Evolutionary conservation across 371 early-diverging fungal species (phyloP).

Genomic region (Capillidium rhysosporum): DNA sequence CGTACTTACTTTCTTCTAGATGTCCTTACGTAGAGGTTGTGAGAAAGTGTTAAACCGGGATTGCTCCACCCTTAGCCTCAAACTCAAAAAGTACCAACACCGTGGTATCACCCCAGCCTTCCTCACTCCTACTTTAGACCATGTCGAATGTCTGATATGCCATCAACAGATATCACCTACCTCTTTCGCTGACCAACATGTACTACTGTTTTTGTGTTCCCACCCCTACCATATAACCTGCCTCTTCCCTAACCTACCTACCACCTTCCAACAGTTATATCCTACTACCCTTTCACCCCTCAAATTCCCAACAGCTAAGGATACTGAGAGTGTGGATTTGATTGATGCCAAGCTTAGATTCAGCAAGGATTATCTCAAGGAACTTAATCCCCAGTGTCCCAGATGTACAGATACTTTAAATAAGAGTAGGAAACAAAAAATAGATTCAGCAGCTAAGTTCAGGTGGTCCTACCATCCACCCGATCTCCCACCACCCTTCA

Average conservation of each 20-base stretch:
- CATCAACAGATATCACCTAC: slow-evolving; percentile 12
- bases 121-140: too few species aligned
- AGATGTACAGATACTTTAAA: not conserved
- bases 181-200: too few species aligned
- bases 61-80: slow-evolving; percentile 52
- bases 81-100: slow-evolving; percentile 45
- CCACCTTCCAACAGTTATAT: not conserved
- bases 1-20: not conserved
- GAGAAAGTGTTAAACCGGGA: slow-evolving; percentile 68
- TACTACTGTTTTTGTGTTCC: slow-evolving; percentile 45
- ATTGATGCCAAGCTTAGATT: not conserved
- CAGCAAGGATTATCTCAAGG: not conserved
- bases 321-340: not conserved
- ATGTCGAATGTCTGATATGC: slow-evolving; percentile 13
- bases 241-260: slow-evolving; percentile 14
- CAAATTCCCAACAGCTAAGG: not conserved
- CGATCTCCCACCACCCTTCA: not conserved
- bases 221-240: slow-evolving; percentile 54
- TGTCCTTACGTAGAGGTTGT: slow-evolving; percentile 63
- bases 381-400: not conserved
- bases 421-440: not conserved
- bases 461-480: not conserved
- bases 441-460: not conserved
- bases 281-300: not conserved
- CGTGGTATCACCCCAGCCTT: slow-evolving; percentile 30